phyloP scores from a whole-genome alignment of 495 filamentous ascomycete genomes.

The Tirmania nivea region DNA sequence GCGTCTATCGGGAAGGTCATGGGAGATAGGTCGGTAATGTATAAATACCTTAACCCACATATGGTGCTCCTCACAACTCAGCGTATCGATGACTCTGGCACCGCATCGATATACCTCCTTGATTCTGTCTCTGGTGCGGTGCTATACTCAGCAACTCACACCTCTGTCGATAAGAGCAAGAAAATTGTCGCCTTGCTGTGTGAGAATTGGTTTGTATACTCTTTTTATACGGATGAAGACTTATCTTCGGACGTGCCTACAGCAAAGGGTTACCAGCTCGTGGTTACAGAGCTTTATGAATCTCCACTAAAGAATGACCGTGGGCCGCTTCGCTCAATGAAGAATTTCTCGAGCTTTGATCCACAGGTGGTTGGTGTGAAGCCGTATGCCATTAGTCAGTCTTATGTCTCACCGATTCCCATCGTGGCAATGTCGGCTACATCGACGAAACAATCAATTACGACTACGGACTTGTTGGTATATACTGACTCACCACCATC shows the following conservation, averaged over 20 bases:
- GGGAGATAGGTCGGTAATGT: slow-evolving; percentile 73
- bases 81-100: slow-evolving; percentile 29
- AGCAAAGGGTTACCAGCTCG: slow-evolving; percentile 67
- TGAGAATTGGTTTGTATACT: slow-evolving; percentile 92
- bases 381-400: slow-evolving; percentile 56
- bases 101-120: slow-evolving; percentile 50
- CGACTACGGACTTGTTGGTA: slow-evolving; percentile 58
- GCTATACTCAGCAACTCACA: slow-evolving; percentile 46
- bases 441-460: slow-evolving; percentile 83
- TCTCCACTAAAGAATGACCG: slow-evolving; percentile 62
- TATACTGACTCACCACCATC: slow-evolving; percentile 45
- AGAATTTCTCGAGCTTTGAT: slow-evolving; percentile 51
- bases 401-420: slow-evolving; percentile 53
- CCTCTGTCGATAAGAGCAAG: slow-evolving; percentile 50
- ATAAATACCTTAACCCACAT: slow-evolving; percentile 93
- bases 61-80: slow-evolving; percentile 50
- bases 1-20: slow-evolving; percentile 90
- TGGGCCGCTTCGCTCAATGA: slow-evolving; percentile 44
- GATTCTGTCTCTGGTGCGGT: slow-evolving; percentile 70
- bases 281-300: slow-evolving; percentile 77
- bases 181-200: slow-evolving; percentile 56
- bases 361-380: slow-evolving; percentile 27
- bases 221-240: slow-evolving; percentile 48
- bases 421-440: slow-evolving; percentile 65
- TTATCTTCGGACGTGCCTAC: slow-evolving; percentile 23